Evolutionary conservation across 2,329 filamentous ascomycete genomes (phyloP), one percentile per base, ranked within the genome.

Genomic region (Trichoderma sp.): DNA sequence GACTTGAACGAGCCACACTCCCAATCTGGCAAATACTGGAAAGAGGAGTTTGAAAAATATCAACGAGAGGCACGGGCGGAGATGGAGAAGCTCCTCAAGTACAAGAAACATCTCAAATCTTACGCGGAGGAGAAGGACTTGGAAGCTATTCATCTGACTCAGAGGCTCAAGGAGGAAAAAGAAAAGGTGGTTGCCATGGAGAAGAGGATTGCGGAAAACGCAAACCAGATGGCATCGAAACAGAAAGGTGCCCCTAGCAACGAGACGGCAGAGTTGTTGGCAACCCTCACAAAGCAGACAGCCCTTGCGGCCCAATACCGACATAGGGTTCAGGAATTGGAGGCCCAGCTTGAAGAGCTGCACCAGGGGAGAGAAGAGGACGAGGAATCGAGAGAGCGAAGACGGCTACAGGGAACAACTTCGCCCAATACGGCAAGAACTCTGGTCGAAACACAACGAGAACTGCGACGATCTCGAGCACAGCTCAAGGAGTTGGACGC

Each of bases 11-110:
- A 92, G 73, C 91, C 92, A 7, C 86, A 89, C 70, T 92, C 91
- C 2, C 86, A 90, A 68, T 93, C 91, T 4, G 91, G 91, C 7
- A 88, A 86, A 73, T 93, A 91, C 78, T 94, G 92, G 92, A 94
- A 94, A 78, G 84, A 87, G 27, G 87, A 93, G 74, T 94, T 91
- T 73, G 86, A 92, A 71, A 86, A 84, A 65, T 94, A 94, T 74
- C 88, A 92, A 58, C 83, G 87, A 53, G 90, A 91, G 70, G 91
- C 91, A 70, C 88, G 87, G 76, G 84, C 83, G 52, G 90, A 94
- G 77, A 89, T 93, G 83, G 89, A 89, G 80, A 92, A 90, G 80
- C 83, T 94, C 74, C 85, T 94, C 75, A 88, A 87, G 75, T 94
- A 93, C 82, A 92, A 93, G 81, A 87, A 92, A 75, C 83, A 92